Evolutionary conservation across 2,329 filamentous ascomycete genomes (phyloP), one percentile per base, ranked within the genome.

Genomic region (Huntiella decipiens): DNA sequence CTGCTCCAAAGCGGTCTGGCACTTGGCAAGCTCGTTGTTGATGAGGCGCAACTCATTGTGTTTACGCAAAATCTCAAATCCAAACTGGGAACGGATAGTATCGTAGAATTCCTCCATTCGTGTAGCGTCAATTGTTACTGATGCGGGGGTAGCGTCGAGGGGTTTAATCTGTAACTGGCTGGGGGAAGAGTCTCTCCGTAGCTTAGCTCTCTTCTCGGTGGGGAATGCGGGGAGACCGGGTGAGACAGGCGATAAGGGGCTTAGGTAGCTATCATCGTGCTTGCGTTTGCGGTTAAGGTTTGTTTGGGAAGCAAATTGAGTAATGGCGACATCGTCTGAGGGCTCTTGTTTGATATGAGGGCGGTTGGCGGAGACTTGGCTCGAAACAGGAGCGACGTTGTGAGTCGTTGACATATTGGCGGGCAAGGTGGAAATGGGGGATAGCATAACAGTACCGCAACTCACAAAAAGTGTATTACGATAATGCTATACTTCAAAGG

Each of bases 21-120:
- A 95, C 66, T 95, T 96, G 53, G 85, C 88, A 53, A 96, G 72
- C 64, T 96, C 91, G 63, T 94, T 86, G 58, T 96, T 85, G 60
- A 96, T 94, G 54, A 94, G 70, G 48, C 87, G 83, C 50, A 96
- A 66, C 65, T 98, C 91, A 56, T 91, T 78, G 62, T 98, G 91
- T 68, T 95, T 96, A 59, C 92, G 66, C 52, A 96, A 66, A 45
- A 96, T 87, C 65, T 95, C 87, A 53, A 91, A 74, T 56, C 86
- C 83, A 60, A 96, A 80, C 62, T 95, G 82, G 51, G 85, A 77
- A 57, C 86, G 79, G 57, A 96, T 81, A 10, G 44, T 32, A 39
- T 52, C 51, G 22, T 15, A 43, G 38, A 45, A 22, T 34, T 46
- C 44, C 11, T 44, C 40, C 19, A 46, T 31, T 19, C 35, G 22